A percentile compares a stretch with the other conserved stretches of the same genome.
phyloP scores from a whole-genome alignment of 768 basidiomycete genomes.

The Daedaleopsis nitida region DNA sequence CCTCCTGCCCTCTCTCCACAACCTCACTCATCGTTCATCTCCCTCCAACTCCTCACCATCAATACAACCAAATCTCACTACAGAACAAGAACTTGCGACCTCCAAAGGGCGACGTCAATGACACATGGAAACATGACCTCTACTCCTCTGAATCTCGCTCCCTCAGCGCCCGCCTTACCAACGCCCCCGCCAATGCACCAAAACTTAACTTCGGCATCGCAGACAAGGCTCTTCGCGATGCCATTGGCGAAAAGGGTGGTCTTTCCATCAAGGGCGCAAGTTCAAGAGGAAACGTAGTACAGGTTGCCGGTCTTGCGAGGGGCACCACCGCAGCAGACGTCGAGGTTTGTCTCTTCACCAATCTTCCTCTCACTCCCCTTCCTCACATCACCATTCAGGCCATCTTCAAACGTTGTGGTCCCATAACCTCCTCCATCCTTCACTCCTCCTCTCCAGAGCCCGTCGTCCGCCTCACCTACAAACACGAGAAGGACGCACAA shows the following conservation, averaged over 20 bases:
- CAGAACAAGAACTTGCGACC: slow-evolving; percentile 48
- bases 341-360: slow-evolving; percentile 37
- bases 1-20: not conserved
- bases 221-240: slow-evolving; percentile 67
- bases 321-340: slow-evolving; percentile 87
- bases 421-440: slow-evolving; percentile 49
- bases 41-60: not conserved
- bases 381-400: slow-evolving; percentile 39
- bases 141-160: slow-evolving; percentile 36
- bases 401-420: slow-evolving; percentile 81
- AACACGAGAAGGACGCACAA: slow-evolving; percentile 59
- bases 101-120: slow-evolving; percentile 67
- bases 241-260: slow-evolving; percentile 39
- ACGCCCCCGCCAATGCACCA: slow-evolving; percentile 43
- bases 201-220: slow-evolving; percentile 58
- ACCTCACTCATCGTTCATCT: not conserved
- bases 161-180: slow-evolving; percentile 58
- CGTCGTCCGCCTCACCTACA: slow-evolving; percentile 73
- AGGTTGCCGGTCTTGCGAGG: slow-evolving; percentile 69
- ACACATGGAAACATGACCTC: slow-evolving; percentile 73
- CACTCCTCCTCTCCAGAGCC: slow-evolving; percentile 40
- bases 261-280: slow-evolving; percentile 74
- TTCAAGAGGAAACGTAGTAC: slow-evolving; percentile 64
- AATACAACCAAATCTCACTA: not conserved
- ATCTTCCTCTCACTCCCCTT: not conserved